A percentile compares a stretch with the other conserved stretches of the same genome.
These are phyloP conservation scores for Neurospora sp. DNA, from an alignment of 2,329 filamentous ascomycete genomes.

Conservation along the genomic window DNA sequence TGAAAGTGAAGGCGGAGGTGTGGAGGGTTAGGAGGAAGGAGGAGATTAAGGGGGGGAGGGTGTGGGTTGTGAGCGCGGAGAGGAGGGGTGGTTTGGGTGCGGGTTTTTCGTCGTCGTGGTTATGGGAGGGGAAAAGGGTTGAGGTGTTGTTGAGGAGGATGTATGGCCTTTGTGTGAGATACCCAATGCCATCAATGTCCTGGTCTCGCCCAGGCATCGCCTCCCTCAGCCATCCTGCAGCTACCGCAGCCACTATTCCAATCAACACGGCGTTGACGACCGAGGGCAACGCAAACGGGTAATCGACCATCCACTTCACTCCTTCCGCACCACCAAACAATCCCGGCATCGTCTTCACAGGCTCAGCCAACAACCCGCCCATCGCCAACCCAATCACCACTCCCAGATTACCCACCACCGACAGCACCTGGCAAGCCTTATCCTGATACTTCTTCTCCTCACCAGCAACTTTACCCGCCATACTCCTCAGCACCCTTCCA, in stretches of 20 bases:
- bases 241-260: slow-evolving; percentile 20
- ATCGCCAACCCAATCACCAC: slow-evolving; percentile 32
- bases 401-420: slow-evolving; percentile 56
- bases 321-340: slow-evolving; percentile 30
- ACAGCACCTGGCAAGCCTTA: slow-evolving; percentile 33
- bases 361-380: slow-evolving; percentile 35
- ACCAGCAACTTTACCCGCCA: slow-evolving; percentile 35
- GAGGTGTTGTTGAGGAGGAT: not conserved
- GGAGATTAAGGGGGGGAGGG: slow-evolving; percentile 22
- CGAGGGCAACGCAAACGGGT: slow-evolving; percentile 34
- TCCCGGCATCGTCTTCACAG: slow-evolving; percentile 27
- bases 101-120: not conserved
- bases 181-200: not conserved
- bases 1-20: slow-evolving; percentile 47
- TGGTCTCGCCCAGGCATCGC: slow-evolving; percentile 22
- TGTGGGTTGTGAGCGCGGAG: slow-evolving; percentile 22
- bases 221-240: slow-evolving; percentile 26
- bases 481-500: slow-evolving; percentile 64
- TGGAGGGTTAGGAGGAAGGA: slow-evolving; percentile 48
- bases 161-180: not conserved
- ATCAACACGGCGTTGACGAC: slow-evolving; percentile 29
- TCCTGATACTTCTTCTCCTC: slow-evolving; percentile 54
- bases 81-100: slow-evolving; percentile 10
- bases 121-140: not conserved
- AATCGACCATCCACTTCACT: slow-evolving; percentile 30